Conservation (phyloP, 768 basidiomycete species). For the Russula sp. region DNA sequence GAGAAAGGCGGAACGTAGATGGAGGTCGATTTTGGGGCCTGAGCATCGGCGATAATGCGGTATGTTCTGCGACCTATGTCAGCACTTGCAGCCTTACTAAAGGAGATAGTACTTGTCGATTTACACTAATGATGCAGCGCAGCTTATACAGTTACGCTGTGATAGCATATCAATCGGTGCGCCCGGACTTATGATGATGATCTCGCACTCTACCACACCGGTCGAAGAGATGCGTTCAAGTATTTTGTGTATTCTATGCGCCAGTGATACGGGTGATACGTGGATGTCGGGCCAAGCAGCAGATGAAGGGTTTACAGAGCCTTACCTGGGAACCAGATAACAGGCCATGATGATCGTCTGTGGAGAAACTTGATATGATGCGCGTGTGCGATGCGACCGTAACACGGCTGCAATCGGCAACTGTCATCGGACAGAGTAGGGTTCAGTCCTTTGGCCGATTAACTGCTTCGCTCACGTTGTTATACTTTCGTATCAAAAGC, state of each 20-base stretch:
- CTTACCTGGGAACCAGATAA: conserved; percentile 29
- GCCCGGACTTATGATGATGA: neutral
- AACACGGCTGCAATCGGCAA: too few species aligned
- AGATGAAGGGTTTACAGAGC: neutral
- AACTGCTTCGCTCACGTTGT: too few species aligned
- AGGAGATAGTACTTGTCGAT: too few species aligned
- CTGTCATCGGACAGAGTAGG: too few species aligned
- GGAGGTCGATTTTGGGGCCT: conserved; percentile 35
- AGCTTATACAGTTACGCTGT: conserved; percentile 69
- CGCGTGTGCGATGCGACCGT: too few species aligned
- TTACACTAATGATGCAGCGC: too few species aligned
- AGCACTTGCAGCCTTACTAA: conserved; percentile 1
- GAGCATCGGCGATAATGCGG: conserved; percentile 35
- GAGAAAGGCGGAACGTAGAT: conserved; percentile 42
- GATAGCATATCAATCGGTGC: neutral
- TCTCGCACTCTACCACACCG: conserved; percentile 57
- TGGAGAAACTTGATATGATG: neutral
- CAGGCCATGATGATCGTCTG: conserved; percentile 9
- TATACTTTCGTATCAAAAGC: too few species aligned
- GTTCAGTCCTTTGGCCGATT: too few species aligned
- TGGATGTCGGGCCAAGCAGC: neutral
- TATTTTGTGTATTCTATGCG: conserved; percentile 52
- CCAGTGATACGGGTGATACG: conserved; percentile 9
- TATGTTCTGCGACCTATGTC: conserved; percentile 42
- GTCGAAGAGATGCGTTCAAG: conserved; percentile 62